These are phyloP conservation scores for Alternaria tenuissima DNA, from an alignment of 2,329 filamentous ascomycete genomes.

Conservation along the genomic window DNA sequence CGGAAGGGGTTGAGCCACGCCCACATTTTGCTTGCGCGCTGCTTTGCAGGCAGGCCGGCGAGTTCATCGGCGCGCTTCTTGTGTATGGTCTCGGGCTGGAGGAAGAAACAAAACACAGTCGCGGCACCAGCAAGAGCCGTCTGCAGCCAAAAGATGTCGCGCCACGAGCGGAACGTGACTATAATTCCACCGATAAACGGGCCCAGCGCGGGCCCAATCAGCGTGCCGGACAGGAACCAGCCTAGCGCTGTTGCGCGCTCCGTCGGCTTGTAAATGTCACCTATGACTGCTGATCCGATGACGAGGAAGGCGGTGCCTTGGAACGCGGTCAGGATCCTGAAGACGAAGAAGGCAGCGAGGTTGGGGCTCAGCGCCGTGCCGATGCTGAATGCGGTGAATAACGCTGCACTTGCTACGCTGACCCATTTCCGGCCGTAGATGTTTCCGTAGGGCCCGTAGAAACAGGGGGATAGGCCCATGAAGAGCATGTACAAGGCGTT, in stretches of 20 bases:
- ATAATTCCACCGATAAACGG: constrained; percentile 78
- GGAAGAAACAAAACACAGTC: constrained; percentile 67
- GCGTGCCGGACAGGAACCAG: constrained; percentile 75
- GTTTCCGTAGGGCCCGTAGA: constrained; percentile 74
- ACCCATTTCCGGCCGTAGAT: constrained; percentile 62
- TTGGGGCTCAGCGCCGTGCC: constrained; percentile 77
- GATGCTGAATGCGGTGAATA: constrained; percentile 75
- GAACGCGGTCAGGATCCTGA: constrained; percentile 77
- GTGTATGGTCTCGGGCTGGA: constrained; percentile 78
- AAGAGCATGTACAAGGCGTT: constrained; percentile 79
- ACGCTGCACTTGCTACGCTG: constrained; percentile 65
- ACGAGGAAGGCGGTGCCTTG: constrained; percentile 78
- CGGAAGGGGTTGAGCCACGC: constrained; percentile 72
- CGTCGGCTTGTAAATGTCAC: constrained; percentile 63
- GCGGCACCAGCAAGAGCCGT: constrained; percentile 71
- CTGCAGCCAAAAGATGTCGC: constrained; percentile 80
- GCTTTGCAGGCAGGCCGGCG: constrained; percentile 56
- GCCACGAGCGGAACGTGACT: constrained; percentile 76
- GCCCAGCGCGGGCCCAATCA: constrained; percentile 69
- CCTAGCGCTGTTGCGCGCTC: constrained; percentile 76
- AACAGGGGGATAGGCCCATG: constrained; percentile 69
- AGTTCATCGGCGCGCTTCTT: constrained; percentile 70
- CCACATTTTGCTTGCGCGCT: constrained; percentile 58
- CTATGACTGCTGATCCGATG: constrained; percentile 74
- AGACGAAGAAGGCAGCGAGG: constrained; percentile 74